These are phyloP conservation scores for Cryptococcus sp. DNA, from an alignment of 1,284 basidiomycete genomes.

Conservation along the genomic window DNA sequence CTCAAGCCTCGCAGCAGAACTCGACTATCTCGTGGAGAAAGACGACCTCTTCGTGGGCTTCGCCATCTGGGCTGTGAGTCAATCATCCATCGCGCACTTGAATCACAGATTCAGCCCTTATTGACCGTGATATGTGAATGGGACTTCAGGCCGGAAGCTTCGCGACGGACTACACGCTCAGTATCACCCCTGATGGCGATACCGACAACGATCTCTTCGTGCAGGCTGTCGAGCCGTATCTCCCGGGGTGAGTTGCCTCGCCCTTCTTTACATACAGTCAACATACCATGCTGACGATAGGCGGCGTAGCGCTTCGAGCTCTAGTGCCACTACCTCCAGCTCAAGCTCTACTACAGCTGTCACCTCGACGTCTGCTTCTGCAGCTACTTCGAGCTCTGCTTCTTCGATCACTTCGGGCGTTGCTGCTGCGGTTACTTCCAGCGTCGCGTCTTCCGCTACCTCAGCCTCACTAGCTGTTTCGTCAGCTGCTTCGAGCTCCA, in stretches of 20 bases:
- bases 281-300: too few species aligned
- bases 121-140: neutral
- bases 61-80: conserved; percentile 56
- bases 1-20: conserved; percentile 53
- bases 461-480: conserved; percentile 3
- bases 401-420: neutral
- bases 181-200: conserved; percentile 31
- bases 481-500: neutral
- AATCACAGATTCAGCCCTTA: neutral
- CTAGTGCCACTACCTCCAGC: conserved; percentile 1
- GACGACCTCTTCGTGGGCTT: conserved; percentile 59
- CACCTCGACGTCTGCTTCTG: neutral
- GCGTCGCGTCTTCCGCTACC: neutral
- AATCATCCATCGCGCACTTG: too few species aligned
- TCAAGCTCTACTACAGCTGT: conserved; percentile 3
- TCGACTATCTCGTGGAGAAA: conserved; percentile 58
- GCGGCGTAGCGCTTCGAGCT: neutral
- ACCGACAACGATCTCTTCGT: conserved; percentile 35
- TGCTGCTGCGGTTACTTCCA: neutral
- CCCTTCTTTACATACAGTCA: neutral
- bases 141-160: conserved; percentile 34
- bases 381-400: conserved; percentile 5
- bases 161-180: conserved; percentile 33
- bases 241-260: conserved; percentile 25
- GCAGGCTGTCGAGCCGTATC: conserved; percentile 37